Evolutionary conservation across 2,329 filamentous ascomycete genomes (phyloP), one percentile per base, ranked within the genome.

Genomic region (Pseudocercospora fuligena): DNA sequence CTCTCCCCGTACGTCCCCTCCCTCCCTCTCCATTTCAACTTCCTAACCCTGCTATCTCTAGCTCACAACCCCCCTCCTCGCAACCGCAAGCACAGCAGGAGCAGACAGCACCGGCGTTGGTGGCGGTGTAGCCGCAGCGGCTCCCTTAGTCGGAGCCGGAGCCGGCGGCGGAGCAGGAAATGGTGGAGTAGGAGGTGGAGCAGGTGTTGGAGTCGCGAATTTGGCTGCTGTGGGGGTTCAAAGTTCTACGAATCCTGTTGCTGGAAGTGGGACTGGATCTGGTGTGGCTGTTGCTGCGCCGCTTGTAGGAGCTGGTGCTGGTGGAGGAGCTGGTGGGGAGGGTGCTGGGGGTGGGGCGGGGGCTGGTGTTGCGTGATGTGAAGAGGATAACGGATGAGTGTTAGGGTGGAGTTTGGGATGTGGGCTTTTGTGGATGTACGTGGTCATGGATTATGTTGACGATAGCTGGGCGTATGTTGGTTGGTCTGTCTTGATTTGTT

Each of bases 151-250:
- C 27, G 64, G 64, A 6, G 9, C 16, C 11, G 63, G 63, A 7
- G 49, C 60, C 8, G 64, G 64, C 19, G 59, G 64, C 5, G 64
- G 64, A 29, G 58, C 64, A 27, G 64, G 64, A 47, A 65, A 65
- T 51, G 64, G 64, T 16, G 64, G 64, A 4, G 57, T 59, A 5
- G 64, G 64, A 12, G 64, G 64, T 21, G 64, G 64, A 25, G 51
- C 19, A 16, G 64, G 64, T 8, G 0, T 53, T 21, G 36, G 64
- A 23, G 21, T 65, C 8, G 46, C 64, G 9, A 23, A 58, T 5
- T 19, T 65, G 6, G 58, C 33, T 19, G 64, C 33, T 2, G 23
- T 65, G 12, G 59, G 40, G 12, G 59, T 59, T 3, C 46, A 49
- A 0, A 62, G 54, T 12, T 65, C 64, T 3, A 65, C 64, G 40